Evolutionary conservation across 495 filamentous ascomycete species (phyloP).

Genomic region (Neurospora sp.): DNA sequence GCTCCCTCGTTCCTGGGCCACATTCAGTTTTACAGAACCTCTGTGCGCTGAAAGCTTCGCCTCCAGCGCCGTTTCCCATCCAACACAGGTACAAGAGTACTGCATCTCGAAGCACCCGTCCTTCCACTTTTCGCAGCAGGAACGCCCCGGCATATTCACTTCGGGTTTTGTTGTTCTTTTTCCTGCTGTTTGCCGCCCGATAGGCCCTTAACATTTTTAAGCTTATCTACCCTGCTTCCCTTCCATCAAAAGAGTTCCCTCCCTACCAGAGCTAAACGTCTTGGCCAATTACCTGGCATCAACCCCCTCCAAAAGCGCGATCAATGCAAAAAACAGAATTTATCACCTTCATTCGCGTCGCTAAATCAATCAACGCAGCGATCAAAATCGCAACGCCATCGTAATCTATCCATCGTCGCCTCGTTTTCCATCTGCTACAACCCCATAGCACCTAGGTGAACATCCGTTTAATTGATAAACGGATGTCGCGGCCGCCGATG

Average conservation of each 20-base stretch:
- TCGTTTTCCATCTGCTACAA: slow-evolving; percentile 16
- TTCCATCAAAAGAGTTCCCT: background rate
- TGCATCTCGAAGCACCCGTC: background rate
- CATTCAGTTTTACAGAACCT: slow-evolving; percentile 27
- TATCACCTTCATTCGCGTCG: slow-evolving; percentile 15
- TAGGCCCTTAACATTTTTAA: slow-evolving; percentile 19
- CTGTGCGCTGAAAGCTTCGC: background rate
- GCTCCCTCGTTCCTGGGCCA: background rate
- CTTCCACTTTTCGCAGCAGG: background rate
- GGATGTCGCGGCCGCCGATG: slow-evolving; percentile 47
- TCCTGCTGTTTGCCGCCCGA: slow-evolving; percentile 11
- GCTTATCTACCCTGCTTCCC: background rate
- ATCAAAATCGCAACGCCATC: slow-evolving; percentile 57
- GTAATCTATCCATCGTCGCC: slow-evolving; percentile 45
- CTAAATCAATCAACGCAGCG: slow-evolving; percentile 19
- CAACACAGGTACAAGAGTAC: slow-evolving; percentile 3
- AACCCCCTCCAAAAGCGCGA: background rate
- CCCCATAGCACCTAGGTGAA: slow-evolving; percentile 21
- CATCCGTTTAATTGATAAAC: slow-evolving; percentile 46
- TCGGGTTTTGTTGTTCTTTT: slow-evolving; percentile 1
- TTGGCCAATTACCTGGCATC: background rate
- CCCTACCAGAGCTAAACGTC: background rate
- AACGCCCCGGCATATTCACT: background rate
- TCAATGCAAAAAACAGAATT: slow-evolving; percentile 20
- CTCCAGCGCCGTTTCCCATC: background rate